Base-by-base conservation (phyloP, 2,329 filamentous ascomycete genomes). In the Nectriaceae sp. region DNA sequence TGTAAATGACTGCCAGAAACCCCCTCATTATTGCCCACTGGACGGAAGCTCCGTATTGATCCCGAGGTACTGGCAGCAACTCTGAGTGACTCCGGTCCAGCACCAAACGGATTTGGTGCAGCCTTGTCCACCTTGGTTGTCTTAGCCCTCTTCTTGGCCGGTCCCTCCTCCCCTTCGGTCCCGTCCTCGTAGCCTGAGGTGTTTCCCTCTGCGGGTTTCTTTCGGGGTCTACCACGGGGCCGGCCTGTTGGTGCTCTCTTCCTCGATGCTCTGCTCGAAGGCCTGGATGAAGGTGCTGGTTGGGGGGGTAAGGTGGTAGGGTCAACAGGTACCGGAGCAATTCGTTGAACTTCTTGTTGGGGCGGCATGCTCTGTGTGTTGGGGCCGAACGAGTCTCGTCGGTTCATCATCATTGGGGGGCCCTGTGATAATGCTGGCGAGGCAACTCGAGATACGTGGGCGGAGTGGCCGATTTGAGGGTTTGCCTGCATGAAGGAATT, bases 61-160 rank as follows among this genome's bases (percentile, higher is more conserved):
- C 90, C 90, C 38, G 92, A 88, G 15, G 89, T 96, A 65, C 90
- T 96, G 40, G 93, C 93, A 51, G 89, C 87, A n/a, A 96, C 90
- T 41, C 92, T 83, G 21, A 97, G 75, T 3, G 90, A 95, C 41
- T 94, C 90, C 10, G 85, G 82, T 22, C 84, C 85, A 33, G 82
- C 79, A 43, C 87, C 88, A 60, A 97, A 88, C 19, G 82, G 83
- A 53, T 79, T 82, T 57, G 83, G 87, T 42, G 85, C 84, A n/a
- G 84, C 84, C 72, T 85, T 87, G 54, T 88, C 83, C 11, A 86
- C 82, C 63, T 87, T 82, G 18, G 84, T 90, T 20, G 87, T 82
- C 63, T 90, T 94, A 26, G 86, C 91, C 61, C 92, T 82, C 71
- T 96, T 97, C 54, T 76, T 76, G 2, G 74, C 56, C 5, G 70